Conservation (phyloP, 768 basidiomycete genomes). For the Trametes villosa region DNA sequence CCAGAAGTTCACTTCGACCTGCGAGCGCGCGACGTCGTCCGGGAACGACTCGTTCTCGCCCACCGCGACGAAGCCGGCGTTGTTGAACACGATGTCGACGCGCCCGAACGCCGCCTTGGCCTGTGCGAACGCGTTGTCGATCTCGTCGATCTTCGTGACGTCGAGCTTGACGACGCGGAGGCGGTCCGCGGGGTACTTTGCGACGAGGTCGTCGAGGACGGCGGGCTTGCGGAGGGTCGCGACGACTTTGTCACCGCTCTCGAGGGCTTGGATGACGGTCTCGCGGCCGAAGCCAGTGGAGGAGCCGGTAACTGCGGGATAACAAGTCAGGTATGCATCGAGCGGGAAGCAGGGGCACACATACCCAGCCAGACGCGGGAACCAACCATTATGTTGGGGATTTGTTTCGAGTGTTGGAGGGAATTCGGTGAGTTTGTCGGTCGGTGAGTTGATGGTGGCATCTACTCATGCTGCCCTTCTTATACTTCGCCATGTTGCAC, state of each 20-base stretch:
- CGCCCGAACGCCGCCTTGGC: constrained; percentile 43
- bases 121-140: constrained; percentile 40
- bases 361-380: background rate
- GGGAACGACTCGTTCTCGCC: constrained; percentile 44
- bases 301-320: background rate
- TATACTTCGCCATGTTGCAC: too few species aligned
- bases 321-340: background rate
- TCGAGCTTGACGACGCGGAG: constrained; percentile 28
- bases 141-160: constrained; percentile 38
- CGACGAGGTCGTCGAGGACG: constrained; percentile 35
- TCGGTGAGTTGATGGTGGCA: too few species aligned
- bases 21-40: constrained; percentile 35
- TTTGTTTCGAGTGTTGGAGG: too few species aligned
- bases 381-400: too few species aligned
- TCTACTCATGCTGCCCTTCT: too few species aligned
- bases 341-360: background rate
- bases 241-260: constrained; percentile 45
- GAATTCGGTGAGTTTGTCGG: too few species aligned
- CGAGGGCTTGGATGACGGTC: too few species aligned
- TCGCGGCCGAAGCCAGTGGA: constrained; percentile 20
- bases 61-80: constrained; percentile 24
- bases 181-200: constrained; percentile 30
- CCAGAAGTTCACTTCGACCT: too few species aligned
- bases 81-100: constrained; percentile 39
- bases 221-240: constrained; percentile 48